These are phyloP conservation scores for Annulohypoxylon bovei DNA, from an alignment of 495 filamentous ascomycete genomes.

Conservation along the genomic window DNA sequence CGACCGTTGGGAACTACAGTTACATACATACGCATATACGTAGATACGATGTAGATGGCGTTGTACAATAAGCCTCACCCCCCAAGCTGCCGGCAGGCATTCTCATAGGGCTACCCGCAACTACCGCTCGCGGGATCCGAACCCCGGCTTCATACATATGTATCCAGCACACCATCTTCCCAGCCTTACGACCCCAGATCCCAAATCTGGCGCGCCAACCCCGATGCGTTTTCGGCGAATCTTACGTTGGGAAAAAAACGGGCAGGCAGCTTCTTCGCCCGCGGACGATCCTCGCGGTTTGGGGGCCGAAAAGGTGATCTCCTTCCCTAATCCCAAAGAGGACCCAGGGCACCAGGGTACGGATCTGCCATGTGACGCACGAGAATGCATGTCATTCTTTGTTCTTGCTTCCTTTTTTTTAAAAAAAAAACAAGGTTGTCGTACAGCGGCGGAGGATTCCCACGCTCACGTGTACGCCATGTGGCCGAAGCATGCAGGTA, in stretches of 20 bases:
- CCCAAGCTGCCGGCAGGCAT: slow-evolving; percentile 12
- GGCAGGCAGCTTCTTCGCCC: not conserved
- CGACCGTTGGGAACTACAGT: not conserved
- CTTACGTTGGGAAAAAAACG: not conserved
- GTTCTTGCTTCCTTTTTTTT: not conserved
- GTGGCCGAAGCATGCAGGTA: not conserved
- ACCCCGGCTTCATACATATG: not conserved
- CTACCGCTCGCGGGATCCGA: slow-evolving; percentile 10
- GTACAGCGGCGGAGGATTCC: not conserved
- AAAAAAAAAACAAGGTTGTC: not conserved
- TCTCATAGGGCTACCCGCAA: slow-evolving; percentile 3
- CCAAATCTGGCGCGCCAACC: not conserved
- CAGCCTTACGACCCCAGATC: slow-evolving; percentile 31
- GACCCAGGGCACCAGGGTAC: not conserved
- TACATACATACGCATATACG: not conserved
- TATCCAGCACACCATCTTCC: slow-evolving; percentile 9
- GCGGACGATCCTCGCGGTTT: not conserved
- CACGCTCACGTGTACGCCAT: slow-evolving; percentile 28
- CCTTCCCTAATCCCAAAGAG: not conserved
- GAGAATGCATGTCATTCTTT: slow-evolving; percentile 5
- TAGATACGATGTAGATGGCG: not conserved
- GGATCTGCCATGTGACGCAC: slow-evolving; percentile 12
- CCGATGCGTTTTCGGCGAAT: not conserved
- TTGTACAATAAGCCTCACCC: not conserved
- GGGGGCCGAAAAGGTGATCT: not conserved